Percentiles rank a stretch among this genome's conserved stretches.
phyloP scores from a whole-genome alignment of 2,329 filamentous ascomycete species.

The Ophiostoma populinum region DNA sequence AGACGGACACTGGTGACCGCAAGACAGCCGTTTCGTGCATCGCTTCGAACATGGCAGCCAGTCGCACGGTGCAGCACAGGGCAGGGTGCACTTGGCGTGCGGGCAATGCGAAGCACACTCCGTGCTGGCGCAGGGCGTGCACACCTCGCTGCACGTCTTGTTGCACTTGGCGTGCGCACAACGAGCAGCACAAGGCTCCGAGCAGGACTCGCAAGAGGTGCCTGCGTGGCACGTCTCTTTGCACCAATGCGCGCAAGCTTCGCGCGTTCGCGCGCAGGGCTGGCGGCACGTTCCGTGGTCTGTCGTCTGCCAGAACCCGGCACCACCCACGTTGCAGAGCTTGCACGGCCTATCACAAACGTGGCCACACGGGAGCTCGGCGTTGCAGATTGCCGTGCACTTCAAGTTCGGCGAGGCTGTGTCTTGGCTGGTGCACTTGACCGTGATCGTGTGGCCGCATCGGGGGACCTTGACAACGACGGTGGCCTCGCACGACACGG shows the following conservation, averaged over 20 bases:
- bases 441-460: slow-evolving; percentile 35
- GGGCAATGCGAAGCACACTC: slow-evolving; percentile 36
- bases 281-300: slow-evolving; percentile 32
- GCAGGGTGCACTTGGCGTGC: slow-evolving; percentile 22
- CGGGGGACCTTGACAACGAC: slow-evolving; percentile 28
- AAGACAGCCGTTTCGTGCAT: slow-evolving; percentile 34
- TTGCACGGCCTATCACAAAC: slow-evolving; percentile 31
- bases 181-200: slow-evolving; percentile 37
- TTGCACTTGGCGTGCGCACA: slow-evolving; percentile 23
- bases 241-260: slow-evolving; percentile 41
- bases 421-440: slow-evolving; percentile 33
- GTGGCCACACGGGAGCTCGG: slow-evolving; percentile 38
- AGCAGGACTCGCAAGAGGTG: slow-evolving; percentile 28
- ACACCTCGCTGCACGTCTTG: slow-evolving; percentile 40
- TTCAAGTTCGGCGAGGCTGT: slow-evolving; percentile 22
- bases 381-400: slow-evolving; percentile 32
- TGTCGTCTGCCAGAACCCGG: slow-evolving; percentile 14
- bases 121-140: slow-evolving; percentile 39
- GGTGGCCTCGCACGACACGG: slow-evolving; percentile 28
- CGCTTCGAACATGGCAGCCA: slow-evolving; percentile 46
- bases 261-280: slow-evolving; percentile 31
- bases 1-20: slow-evolving; percentile 45
- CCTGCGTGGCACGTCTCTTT: slow-evolving; percentile 31
- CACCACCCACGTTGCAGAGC: slow-evolving; percentile 25
- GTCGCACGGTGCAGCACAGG: slow-evolving; percentile 49